Base-by-base conservation (phyloP, 2,329 filamentous ascomycete genomes). In the Leptodontidium sp. region DNA sequence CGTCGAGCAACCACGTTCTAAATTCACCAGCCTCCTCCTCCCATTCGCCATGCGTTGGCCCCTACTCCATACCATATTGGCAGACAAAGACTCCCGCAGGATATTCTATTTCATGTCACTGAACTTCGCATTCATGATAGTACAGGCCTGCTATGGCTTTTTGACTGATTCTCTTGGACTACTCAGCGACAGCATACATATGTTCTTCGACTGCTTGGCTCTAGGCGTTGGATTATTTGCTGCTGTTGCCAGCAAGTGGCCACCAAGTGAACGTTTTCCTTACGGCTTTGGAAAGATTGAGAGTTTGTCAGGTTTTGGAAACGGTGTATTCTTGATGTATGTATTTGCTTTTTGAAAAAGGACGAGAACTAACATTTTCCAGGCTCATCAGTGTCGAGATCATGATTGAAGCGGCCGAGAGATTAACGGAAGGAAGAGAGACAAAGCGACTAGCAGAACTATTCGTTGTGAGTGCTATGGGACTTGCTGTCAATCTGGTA, bases 71-170 rank as follows among this genome's bases (percentile, higher is more conserved):
- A 91, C 93, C 64, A 93, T 99, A 68, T 82, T 99, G 75, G 88
- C 90, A 15, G 95, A 98, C 77, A 94, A 93, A 76, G 95, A 99
- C 79, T 98, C 95, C 17, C 88, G 96, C 68, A 89, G 95, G 55
- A 98, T 99, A 72, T 97, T 97, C 74, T 99, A 99, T 81, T 99
- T 98, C 75, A 97, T 97, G 63, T 97, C 93, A 70, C 87, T 99
- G 66, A 99, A 99, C 78, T 94, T 99, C 75, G 86, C 85, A 7
- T 99, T 99, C 80, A 99, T 99, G 96, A 83, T 92, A 43, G 89
- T 99, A 1, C 96, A 99, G 77, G 92, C 94, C 50, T 93, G 95
- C 70, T 99, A 99, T 77, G 96, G 96, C 61, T 97, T 96, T 75
- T 82, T 96, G 12, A 98, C 94, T 3, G 94, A 97, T 74, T 99